These are phyloP conservation scores for Colletotrichum cordylinicola DNA, from an alignment of 2,329 filamentous ascomycete species.

Conservation along the genomic window DNA sequence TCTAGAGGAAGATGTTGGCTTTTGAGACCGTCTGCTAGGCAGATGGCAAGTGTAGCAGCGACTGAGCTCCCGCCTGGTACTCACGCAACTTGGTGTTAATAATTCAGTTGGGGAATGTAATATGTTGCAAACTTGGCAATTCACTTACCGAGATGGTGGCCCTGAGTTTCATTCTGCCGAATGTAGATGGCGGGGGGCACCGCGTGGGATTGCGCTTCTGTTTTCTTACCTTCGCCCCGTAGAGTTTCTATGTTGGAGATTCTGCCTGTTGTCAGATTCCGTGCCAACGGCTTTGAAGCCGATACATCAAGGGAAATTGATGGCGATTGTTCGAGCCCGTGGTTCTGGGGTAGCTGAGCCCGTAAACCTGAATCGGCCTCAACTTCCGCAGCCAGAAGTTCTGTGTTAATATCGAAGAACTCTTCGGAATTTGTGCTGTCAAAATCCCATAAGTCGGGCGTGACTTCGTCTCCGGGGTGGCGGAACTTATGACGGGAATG, in stretches of 20 bases:
- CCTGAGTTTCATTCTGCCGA: not conserved
- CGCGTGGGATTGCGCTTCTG: not conserved
- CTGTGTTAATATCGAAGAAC: not conserved
- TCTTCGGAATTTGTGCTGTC: not conserved
- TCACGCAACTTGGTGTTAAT: not conserved
- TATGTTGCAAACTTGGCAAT: rapidly evolving
- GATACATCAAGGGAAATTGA: not conserved
- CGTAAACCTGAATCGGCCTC: rapidly evolving
- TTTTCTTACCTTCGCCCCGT: not conserved
- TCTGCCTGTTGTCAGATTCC: rapidly evolving
- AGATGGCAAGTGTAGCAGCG: not conserved
- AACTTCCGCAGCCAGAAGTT: rapidly evolving
- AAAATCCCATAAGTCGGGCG: not conserved
- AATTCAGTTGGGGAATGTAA: rapidly evolving
- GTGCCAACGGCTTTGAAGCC: rapidly evolving
- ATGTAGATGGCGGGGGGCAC: not conserved
- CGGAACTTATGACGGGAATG: not conserved
- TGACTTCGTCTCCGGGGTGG: rapidly evolving
- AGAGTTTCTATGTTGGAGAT: not conserved
- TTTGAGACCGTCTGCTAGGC: not conserved
- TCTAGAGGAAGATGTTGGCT: not conserved
- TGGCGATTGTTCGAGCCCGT: not conserved
- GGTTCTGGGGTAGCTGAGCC: not conserved
- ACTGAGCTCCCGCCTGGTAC: not conserved
- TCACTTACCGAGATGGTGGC: not conserved